Base-by-base conservation (phyloP, 495 filamentous ascomycete genomes). In the Schizothecium vesticola region DNA sequence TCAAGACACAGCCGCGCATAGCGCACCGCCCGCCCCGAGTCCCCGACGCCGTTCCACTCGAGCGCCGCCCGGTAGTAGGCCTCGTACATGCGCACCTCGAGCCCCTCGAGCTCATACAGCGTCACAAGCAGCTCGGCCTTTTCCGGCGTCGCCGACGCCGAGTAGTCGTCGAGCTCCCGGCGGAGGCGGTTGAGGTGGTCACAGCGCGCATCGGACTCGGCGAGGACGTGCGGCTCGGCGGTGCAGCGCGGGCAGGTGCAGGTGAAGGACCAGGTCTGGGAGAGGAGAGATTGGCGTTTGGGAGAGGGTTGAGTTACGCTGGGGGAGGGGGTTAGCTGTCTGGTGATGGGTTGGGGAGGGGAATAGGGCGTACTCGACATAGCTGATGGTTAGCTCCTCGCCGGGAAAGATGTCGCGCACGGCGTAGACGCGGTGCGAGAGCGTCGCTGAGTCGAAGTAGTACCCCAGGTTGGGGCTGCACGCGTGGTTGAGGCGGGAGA, bases 401-500 rank as follows among this genome's bases (percentile, higher is more conserved):
- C 72, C 79, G 9, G 68, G 69, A 33, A 64, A 28, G 51, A 79
- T 73, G 36, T 78, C 74, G 24, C 70, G 64, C 3, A 76, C 73
- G 11, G 78, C 73, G 13, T 74, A 67, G 3, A 78, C 72, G 10
- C 71, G 73, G 16, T 79, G 77, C 19, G 61, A 65, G 16, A 79
- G 73, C 0, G 73, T 75, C 11, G 23, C 58, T 19, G 73, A 68
- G 66, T 80, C 77, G 58, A 80, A 79, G 65, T 77, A 76, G 73
- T 79, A 79, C 26, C 70, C 76, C 26, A 72, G 69, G 51, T 76
- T 79, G 1, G 77, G 79, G 10, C 70, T 72, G 60, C 77, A 80
- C 58, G 74, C 76, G 66, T 80, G 79, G 61, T 80, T 80, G 33
- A 79, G 61, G 9, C 79, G 71, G 2, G 76, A 75, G 25, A 78